A percentile compares a stretch with the other conserved stretches of the same genome.
Evolutionary conservation across 169 alveolate genomes (phyloP).

Genomic region (Eimeria necatrix): DNA sequence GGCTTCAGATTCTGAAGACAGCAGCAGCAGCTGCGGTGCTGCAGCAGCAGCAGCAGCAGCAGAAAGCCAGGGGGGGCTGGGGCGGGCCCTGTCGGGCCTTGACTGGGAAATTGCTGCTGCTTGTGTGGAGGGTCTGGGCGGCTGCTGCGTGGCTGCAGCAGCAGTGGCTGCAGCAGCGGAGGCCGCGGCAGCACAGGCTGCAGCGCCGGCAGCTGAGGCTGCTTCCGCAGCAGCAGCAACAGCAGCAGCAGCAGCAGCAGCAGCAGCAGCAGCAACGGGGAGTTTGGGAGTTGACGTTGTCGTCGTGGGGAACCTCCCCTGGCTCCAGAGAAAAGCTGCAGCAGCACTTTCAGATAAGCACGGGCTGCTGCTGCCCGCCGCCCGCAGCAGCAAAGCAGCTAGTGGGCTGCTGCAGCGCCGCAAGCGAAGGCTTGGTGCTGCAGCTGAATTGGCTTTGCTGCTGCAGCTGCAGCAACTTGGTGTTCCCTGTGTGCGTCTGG

Average conservation of each 20-base stretch:
- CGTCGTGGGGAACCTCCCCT: constrained; percentile 41
- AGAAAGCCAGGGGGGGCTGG: neutral
- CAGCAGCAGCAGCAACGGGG: neutral
- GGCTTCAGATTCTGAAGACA: constrained; percentile 51
- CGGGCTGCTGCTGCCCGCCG: neutral
- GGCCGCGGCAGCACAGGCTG: neutral
- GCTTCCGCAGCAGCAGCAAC: neutral
- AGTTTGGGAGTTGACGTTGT: constrained; percentile 25
- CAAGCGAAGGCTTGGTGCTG: neutral
- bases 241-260: constrained; percentile 11
- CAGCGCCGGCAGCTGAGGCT: constrained; percentile 5
- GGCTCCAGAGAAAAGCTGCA: neutral
- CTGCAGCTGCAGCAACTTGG: constrained; percentile 46
- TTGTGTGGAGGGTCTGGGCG: constrained; percentile 58
- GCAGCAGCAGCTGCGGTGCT: neutral
- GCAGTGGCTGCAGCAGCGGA: neutral
- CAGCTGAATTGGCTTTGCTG: constrained; percentile 6
- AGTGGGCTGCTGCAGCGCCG: neutral
- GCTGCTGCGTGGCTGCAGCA: constrained; percentile 31
- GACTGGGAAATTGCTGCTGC: constrained; percentile 55
- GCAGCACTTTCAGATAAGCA: neutral
- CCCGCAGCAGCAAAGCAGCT: too few relatives aligned
- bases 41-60: neutral
- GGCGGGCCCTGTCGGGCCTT: constrained; percentile 51
- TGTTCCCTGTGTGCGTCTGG: constrained; percentile 48